Conservation (phyloP, 345 rosid species). For the Erucastrum elatum region DNA sequence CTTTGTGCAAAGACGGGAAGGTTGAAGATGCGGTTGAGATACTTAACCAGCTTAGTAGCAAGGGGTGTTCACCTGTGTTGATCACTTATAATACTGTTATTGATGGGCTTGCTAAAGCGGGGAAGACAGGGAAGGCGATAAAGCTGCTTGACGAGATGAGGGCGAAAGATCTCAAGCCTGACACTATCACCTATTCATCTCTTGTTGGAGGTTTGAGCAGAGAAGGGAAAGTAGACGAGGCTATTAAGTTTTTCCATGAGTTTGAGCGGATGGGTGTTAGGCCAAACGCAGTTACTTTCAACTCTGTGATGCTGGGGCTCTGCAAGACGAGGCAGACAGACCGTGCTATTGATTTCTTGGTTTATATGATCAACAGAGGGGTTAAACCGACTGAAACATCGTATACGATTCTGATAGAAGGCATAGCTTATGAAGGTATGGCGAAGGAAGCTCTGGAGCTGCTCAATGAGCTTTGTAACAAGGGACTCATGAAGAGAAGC, state of each 20-base stretch:
- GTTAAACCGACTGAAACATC: constrained; percentile 79
- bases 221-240: constrained; percentile 80
- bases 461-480: constrained; percentile 60
- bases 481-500: constrained; percentile 67
- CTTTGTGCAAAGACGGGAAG: constrained; percentile 82
- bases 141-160: constrained; percentile 75
- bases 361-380: constrained; percentile 69
- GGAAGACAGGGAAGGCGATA: constrained; percentile 74
- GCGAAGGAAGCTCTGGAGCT: constrained; percentile 76
- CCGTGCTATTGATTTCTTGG: constrained; percentile 84
- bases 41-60: constrained; percentile 70
- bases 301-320: constrained; percentile 72
- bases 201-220: constrained; percentile 82
- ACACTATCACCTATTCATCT: constrained; percentile 68
- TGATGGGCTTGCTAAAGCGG: constrained; percentile 75
- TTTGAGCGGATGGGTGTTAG: constrained; percentile 64
- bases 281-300: constrained; percentile 71
- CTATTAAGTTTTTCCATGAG: constrained; percentile 69
- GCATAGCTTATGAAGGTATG: constrained; percentile 79
- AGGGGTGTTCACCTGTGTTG: constrained; percentile 79
- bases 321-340: constrained; percentile 72
- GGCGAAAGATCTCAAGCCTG: constrained; percentile 70
- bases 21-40: constrained; percentile 86
- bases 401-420: constrained; percentile 80
- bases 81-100: constrained; percentile 86